These are phyloP conservation scores for Echeveria elegans DNA, from an alignment of 164 flowering plant species.

Conservation along the genomic window DNA sequence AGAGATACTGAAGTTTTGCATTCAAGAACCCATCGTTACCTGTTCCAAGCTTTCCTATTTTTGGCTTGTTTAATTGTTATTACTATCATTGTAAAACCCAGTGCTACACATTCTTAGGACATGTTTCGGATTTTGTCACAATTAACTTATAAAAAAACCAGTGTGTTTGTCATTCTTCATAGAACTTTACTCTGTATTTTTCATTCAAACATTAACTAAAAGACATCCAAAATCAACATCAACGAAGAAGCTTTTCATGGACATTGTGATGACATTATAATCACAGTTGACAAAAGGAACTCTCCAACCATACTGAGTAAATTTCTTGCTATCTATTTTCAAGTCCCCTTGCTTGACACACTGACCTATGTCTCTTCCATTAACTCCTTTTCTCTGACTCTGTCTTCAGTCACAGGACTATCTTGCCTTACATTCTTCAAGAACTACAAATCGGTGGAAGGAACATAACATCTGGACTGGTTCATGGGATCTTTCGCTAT, in stretches of 20 bases:
- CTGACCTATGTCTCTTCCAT: background rate
- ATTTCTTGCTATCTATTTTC: background rate
- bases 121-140: background rate
- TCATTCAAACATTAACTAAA: too few relatives aligned
- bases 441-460: background rate
- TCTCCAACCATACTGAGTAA: conserved; percentile 4
- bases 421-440: background rate
- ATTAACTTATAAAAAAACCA: background rate
- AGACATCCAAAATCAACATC: background rate
- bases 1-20: conserved; percentile 4
- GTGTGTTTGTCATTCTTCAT: background rate
- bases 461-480: background rate
- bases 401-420: background rate
- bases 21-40: background rate
- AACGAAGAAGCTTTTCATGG: background rate
- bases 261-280: background rate
- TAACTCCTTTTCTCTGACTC: conserved; percentile 5
- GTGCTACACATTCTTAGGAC: background rate
- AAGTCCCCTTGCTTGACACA: background rate
- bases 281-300: background rate
- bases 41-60: background rate
- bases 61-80: background rate
- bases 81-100: background rate
- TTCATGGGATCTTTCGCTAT: background rate
- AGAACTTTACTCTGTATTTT: background rate